A percentile compares a stretch with the other conserved stretches of the same genome.
phyloP scores from a whole-genome alignment of 495 filamentous ascomycete species.

The Aspergillus heteromorphus region DNA sequence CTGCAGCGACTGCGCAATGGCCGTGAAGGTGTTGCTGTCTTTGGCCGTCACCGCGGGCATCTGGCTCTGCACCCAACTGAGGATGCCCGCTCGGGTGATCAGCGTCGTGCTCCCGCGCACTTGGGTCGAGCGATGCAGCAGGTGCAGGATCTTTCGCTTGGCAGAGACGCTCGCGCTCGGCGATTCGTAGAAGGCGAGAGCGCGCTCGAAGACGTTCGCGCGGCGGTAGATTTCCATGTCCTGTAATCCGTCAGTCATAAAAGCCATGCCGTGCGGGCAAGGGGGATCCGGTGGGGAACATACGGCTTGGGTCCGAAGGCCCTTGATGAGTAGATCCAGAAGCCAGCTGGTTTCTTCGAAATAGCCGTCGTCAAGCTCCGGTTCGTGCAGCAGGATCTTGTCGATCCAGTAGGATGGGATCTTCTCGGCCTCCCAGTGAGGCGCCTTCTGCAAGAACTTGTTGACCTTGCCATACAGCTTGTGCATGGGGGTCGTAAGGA shows the following conservation, averaged over 20 bases:
- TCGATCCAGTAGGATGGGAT: constrained; percentile 70
- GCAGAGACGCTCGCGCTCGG: constrained; percentile 54
- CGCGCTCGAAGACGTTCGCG: constrained; percentile 70
- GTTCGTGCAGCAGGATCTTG: constrained; percentile 62
- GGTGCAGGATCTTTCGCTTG: constrained; percentile 62
- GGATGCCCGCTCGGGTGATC: constrained; percentile 73
- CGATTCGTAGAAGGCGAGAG: constrained; percentile 66
- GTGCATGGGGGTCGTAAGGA: constrained; percentile 72
- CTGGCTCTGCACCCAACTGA: constrained; percentile 72
- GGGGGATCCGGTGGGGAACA: constrained; percentile 5
- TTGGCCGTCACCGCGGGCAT: constrained; percentile 39
- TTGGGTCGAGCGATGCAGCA: constrained; percentile 66
- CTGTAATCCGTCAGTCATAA: constrained; percentile 17
- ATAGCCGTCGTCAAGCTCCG: constrained; percentile 66
- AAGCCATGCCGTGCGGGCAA: background rate
- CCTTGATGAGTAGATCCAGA: constrained; percentile 66
- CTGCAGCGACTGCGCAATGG: constrained; percentile 57
- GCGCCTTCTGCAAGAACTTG: constrained; percentile 69
- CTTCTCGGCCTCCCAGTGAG: constrained; percentile 66
- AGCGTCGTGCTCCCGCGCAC: constrained; percentile 81
- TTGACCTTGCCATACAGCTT: constrained; percentile 85
- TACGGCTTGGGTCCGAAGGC: constrained; percentile 55
- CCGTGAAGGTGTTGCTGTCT: constrained; percentile 44
- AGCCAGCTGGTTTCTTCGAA: constrained; percentile 78
- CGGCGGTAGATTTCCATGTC: constrained; percentile 84